These are phyloP conservation scores for sorghum (Sorghum bicolor) DNA, from an alignment of 176 grass and related monocot genomes.

Conservation along the genomic window Sorghum_bicolor_NCBIv3 NC_012872.2:68974501-68975000, in stretches of 20 bases:
- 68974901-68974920: not conserved
- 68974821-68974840: constrained; percentile 80
- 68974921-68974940: not conserved
- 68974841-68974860: constrained; percentile 7
- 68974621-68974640: constrained; percentile 91
- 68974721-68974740: constrained; percentile 78
- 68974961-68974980: not conserved
- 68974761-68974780: constrained; percentile 79
- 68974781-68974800: constrained; percentile 72
- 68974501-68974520: not conserved
- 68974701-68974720: constrained; percentile 76
- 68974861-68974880: not conserved
- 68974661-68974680: constrained; percentile 83
- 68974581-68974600: constrained; percentile 16
- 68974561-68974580: not conserved
- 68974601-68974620: constrained; percentile 48
- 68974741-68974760: constrained; percentile 81
- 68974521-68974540: not conserved
- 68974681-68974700: constrained; percentile 74
- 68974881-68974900: not conserved
- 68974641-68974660: constrained; percentile 82
- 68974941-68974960: too few species aligned
- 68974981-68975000: not conserved
- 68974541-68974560: not conserved
- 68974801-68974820: constrained; percentile 52